Percentiles rank a stretch among this genome's conserved stretches.
These are phyloP conservation scores for Candida dubliniensis DNA, from an alignment of 1,139 yeast genomes.

Conservation along the genomic window DNA sequence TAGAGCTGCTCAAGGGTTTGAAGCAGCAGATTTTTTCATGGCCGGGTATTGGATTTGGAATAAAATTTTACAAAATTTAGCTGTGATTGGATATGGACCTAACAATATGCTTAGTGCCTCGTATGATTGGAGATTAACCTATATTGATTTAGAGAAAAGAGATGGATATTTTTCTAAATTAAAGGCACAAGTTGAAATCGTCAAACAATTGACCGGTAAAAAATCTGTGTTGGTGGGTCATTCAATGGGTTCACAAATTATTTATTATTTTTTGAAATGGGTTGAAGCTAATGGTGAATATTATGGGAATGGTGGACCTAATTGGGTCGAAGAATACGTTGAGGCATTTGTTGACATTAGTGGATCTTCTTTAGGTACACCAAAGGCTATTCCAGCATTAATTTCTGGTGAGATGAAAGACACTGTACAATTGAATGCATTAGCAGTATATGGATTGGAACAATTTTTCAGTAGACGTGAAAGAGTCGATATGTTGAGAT, in stretches of 20 bases:
- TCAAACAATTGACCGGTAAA: constrained; percentile 52
- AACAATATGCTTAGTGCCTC: constrained; percentile 88
- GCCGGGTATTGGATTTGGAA: constrained; percentile 99
- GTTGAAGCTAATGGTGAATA: constrained; percentile 80
- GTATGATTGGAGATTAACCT: constrained; percentile 94
- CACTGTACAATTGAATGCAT: constrained; percentile 87
- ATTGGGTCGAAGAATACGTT: constrained; percentile 84
- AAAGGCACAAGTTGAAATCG: constrained; percentile 68
- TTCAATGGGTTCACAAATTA: constrained; percentile 94
- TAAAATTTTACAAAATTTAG: constrained; percentile 85
- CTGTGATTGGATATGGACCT: constrained; percentile 92
- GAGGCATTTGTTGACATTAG: constrained; percentile 82
- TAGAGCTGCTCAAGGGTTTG: constrained; percentile 94
- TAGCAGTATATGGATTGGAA: constrained; percentile 93
- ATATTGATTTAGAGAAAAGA: constrained; percentile 80
- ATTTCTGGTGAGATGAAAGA: constrained; percentile 98
- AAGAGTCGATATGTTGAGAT: constrained; percentile 77
- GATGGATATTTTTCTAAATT: constrained; percentile 82
- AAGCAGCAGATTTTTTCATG: constrained; percentile 93
- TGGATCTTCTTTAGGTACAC: constrained; percentile 89
- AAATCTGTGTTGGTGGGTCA: constrained; percentile 84
- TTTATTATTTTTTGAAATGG: constrained; percentile 90
- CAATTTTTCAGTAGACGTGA: constrained; percentile 89
- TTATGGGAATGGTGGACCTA: constrained; percentile 84
- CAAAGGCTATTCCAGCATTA: constrained; percentile 87